Conservation (phyloP, 306 rosid genomes). For the Notholithocarpus densiflorus region DNA sequence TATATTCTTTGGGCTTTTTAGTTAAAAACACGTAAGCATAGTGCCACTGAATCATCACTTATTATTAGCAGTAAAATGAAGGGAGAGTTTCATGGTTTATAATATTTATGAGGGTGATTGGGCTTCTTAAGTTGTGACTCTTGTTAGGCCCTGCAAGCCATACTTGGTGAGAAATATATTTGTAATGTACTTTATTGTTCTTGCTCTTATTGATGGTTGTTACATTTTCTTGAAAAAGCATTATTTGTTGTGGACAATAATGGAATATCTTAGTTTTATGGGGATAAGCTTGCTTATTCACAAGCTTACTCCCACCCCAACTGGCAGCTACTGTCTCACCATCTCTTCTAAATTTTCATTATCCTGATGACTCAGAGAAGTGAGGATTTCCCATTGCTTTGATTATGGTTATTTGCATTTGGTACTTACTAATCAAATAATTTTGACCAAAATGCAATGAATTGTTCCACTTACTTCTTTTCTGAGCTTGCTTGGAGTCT, state of each 20-base stretch:
- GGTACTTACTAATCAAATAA: no score
- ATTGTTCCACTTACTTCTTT: background rate
- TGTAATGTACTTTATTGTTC: background rate
- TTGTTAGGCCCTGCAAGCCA: background rate
- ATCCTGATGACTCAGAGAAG: background rate
- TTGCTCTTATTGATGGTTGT: no score
- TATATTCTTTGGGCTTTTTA: no score
- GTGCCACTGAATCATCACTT: no score
- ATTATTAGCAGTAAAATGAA: background rate
- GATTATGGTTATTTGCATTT: background rate
- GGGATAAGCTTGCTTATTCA: background rate
- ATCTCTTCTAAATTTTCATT: background rate
- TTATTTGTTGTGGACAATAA: no score
- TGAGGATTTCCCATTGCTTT: background rate
- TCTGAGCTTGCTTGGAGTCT: background rate
- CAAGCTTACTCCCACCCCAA: background rate
- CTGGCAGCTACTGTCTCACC: background rate
- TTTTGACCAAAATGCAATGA: no score
- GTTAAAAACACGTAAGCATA: no score
- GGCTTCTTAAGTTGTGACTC: background rate
- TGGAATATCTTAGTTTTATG: no score
- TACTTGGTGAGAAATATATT: background rate
- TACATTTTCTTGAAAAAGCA: no score
- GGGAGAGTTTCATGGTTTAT: background rate
- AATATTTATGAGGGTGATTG: background rate